These are phyloP conservation scores for Trichoderma virens DNA, from an alignment of 495 filamentous ascomycete species.

Conservation along the genomic window DNA sequence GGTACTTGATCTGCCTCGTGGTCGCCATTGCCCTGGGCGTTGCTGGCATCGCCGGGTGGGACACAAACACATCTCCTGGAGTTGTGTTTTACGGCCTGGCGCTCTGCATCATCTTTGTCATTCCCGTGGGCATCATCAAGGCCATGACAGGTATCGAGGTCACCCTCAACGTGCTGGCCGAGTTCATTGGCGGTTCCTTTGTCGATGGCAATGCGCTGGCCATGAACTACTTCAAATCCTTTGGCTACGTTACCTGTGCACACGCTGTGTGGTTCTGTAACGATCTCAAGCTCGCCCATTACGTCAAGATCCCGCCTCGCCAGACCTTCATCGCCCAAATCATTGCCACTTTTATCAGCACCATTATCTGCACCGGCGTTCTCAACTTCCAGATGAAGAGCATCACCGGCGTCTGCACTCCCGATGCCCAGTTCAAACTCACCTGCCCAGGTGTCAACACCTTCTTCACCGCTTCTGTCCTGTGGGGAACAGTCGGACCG, in stretches of 20 bases:
- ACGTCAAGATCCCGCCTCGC: constrained; percentile 34
- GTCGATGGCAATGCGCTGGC: constrained; percentile 29
- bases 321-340: constrained; percentile 33
- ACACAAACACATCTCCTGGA: constrained; percentile 29
- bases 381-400: constrained; percentile 33
- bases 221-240: constrained; percentile 37
- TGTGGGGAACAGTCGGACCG: constrained; percentile 35
- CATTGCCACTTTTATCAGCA: constrained; percentile 26
- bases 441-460: constrained; percentile 32
- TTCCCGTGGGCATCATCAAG: constrained; percentile 31
- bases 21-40: constrained; percentile 25
- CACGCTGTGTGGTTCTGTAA: constrained; percentile 27
- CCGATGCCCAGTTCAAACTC: constrained; percentile 27
- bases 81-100: constrained; percentile 31
- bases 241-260: constrained; percentile 29
- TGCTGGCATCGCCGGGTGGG: constrained; percentile 25
- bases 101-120: constrained; percentile 30
- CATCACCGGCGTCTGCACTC: constrained; percentile 30
- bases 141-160: constrained; percentile 34
- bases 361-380: constrained; percentile 25
- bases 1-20: constrained; percentile 25
- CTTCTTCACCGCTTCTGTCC: constrained; percentile 32
- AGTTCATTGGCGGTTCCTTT: constrained; percentile 32
- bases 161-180: constrained; percentile 30
- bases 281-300: constrained; percentile 35